phyloP scores from a whole-genome alignment of 306 rosid species.

The Begonia peltatifolia region DNA sequence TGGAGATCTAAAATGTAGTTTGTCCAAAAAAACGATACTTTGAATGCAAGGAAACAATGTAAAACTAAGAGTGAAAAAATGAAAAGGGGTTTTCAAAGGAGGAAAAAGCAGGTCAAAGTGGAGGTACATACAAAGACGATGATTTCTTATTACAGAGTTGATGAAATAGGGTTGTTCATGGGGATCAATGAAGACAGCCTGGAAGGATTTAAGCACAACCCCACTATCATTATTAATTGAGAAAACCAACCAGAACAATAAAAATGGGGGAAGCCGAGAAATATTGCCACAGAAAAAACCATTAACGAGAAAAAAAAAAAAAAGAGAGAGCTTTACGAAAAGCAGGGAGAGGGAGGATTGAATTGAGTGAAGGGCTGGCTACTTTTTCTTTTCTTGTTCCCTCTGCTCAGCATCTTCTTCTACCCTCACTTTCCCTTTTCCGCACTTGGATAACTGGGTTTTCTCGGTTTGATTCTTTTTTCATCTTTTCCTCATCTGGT shows the following conservation, averaged over 20 bases:
- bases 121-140: conserved; percentile 13
- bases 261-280: conserved; percentile 23
- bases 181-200: conserved; percentile 63
- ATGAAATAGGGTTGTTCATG: conserved; percentile 10
- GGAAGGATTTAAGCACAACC: conserved; percentile 67
- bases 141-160: conserved; percentile 3
- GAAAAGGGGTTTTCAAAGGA: conserved; percentile 31
- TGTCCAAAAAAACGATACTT: no score
- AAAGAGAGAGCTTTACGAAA: conserved; percentile 26
- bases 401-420: conserved; percentile 75
- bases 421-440: conserved; percentile 19
- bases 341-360: conserved; percentile 29
- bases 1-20: no score
- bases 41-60: background rate
- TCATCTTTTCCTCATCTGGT: conserved; percentile 23
- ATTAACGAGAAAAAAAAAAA: conserved; percentile 12
- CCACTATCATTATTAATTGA: conserved; percentile 51
- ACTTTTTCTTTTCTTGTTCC: conserved; percentile 42
- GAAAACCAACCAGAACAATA: conserved; percentile 6
- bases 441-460: conserved; percentile 12
- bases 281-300: conserved; percentile 20
- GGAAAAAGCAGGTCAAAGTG: conserved; percentile 56
- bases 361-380: conserved; percentile 18
- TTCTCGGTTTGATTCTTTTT: conserved; percentile 11
- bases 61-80: conserved; percentile 9